Base-by-base conservation (phyloP, 2,329 filamentous ascomycete genomes). In the Colletotrichum limetticola region DNA sequence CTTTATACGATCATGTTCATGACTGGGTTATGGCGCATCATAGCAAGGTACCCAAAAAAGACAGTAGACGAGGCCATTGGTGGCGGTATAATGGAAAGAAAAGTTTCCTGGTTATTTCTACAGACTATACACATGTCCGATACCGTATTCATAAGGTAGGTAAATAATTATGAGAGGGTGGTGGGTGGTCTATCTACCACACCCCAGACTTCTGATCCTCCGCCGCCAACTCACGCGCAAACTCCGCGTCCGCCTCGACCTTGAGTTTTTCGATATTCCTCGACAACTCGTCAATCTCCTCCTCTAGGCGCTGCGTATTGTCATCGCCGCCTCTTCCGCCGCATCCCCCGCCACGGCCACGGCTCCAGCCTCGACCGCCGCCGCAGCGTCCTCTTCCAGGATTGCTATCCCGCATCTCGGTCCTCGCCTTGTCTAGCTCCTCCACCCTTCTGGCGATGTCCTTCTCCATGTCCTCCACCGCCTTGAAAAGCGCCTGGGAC, bases 231-330 rank as follows among this genome's bases (percentile, higher is more conserved):
- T 85, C 83, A 72, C 81, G 80, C 35, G 85, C 87, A 72, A 85
- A 85, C 73, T 85, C 82, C 76, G 84, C 86, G 65, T 89, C 86
- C 2, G 84, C 86, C 77, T 86, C 83, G 6, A 86, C 72, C 72
- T 81, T 78, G 67, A 88, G 69, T 68, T 74, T 68, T 64, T 85
- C 82, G 30, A 87, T 76, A 59, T 80, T 79, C 14, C 75, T 74
- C 55, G 81, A 82, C 67, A 89, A 76, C 37, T 77, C 79, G 68
- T 84, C 81, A 53, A 87, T 78, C 75, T 84, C 82, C 71, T 75
- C 79, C 65, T 82, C 81, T 59, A 84, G 73, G 72, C 61, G 72
- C 46, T 68, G 62, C 30, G 77, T 78, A 42, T 22, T n/a, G 65
- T 70, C 46, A 7, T 66, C 65, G 11, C 42, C 22, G 1, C 56